Percentiles rank a stretch among this genome's conserved stretches.
Evolutionary conservation across 2,329 filamentous ascomycete species (phyloP).

Genomic region (Verticillium tricorpus): DNA sequence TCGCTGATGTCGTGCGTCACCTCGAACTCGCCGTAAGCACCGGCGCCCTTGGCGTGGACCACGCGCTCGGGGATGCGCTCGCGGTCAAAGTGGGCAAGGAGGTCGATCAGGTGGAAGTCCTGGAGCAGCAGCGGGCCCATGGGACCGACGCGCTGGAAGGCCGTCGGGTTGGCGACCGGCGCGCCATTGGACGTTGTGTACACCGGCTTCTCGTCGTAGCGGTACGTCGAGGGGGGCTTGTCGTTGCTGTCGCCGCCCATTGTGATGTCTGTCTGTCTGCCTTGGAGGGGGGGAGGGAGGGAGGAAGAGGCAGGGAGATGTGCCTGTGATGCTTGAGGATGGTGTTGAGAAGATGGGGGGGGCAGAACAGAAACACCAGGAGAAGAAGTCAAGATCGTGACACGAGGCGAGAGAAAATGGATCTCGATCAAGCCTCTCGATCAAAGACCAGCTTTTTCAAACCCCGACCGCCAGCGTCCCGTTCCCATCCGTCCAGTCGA

Average conservation of each 20-base stretch:
- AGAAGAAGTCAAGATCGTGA: neutral
- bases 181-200: slow-evolving; percentile 58
- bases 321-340: neutral
- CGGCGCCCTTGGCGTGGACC: slow-evolving; percentile 56
- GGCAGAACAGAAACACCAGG: neutral
- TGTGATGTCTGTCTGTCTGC: slow-evolving; percentile 1
- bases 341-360: neutral
- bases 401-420: neutral
- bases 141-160: slow-evolving; percentile 45
- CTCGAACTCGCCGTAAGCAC: slow-evolving; percentile 51
- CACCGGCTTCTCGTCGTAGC: slow-evolving; percentile 53
- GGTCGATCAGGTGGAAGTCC: slow-evolving; percentile 61
- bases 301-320: neutral
- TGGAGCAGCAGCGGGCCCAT: slow-evolving; percentile 59
- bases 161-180: slow-evolving; percentile 46
- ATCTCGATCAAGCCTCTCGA: neutral
- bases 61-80: slow-evolving; percentile 46
- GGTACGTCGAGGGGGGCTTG: slow-evolving; percentile 39
- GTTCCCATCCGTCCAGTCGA: neutral
- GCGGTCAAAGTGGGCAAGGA: slow-evolving; percentile 51
- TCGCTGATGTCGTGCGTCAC: slow-evolving; percentile 45
- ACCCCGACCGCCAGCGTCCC: neutral
- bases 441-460: neutral
- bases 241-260: slow-evolving; percentile 35
- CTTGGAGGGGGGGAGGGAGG: no score